phyloP scores from a whole-genome alignment of 1,284 basidiomycete species.

The Trichosporon inkin region DNA sequence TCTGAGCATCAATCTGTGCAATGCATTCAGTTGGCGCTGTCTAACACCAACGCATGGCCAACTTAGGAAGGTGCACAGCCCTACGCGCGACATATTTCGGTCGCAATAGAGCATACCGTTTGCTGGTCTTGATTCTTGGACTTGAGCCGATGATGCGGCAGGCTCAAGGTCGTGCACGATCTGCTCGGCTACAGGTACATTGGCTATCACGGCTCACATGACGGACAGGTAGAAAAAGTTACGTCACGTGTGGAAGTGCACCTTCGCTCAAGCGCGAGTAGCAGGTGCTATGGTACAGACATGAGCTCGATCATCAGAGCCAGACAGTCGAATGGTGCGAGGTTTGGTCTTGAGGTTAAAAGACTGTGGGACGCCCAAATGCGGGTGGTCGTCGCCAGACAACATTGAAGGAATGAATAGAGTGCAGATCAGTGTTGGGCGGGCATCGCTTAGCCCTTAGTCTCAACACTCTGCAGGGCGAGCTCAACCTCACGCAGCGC shows the following conservation, averaged over 20 bases:
- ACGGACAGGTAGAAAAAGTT: not conserved
- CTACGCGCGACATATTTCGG: no score
- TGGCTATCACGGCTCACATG: not conserved
- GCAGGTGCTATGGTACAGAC: slow-evolving; percentile 3
- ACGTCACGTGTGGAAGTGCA: not conserved
- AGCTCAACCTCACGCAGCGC: slow-evolving; percentile 68
- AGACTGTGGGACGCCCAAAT: not conserved
- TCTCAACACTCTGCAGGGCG: slow-evolving; percentile 57
- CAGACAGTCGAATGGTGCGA: not conserved
- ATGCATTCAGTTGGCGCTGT: no score
- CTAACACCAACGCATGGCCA: no score
- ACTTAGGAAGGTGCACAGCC: no score
- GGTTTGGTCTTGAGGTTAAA: not conserved
- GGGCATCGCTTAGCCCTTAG: slow-evolving; percentile 20
- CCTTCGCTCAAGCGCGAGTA: not conserved
- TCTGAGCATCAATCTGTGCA: no score
- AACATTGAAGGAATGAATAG: not conserved
- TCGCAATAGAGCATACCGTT: no score
- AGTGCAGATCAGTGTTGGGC: not conserved
- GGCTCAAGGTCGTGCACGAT: no score
- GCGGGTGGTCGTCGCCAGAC: not conserved
- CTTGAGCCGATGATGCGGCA: no score
- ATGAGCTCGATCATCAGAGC: not conserved
- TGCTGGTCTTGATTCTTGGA: no score
- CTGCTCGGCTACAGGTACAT: not conserved